A percentile compares a stretch with the other conserved stretches of the same genome.
Evolutionary conservation across 768 basidiomycete species (phyloP).

Genomic region (Boletales sp.): DNA sequence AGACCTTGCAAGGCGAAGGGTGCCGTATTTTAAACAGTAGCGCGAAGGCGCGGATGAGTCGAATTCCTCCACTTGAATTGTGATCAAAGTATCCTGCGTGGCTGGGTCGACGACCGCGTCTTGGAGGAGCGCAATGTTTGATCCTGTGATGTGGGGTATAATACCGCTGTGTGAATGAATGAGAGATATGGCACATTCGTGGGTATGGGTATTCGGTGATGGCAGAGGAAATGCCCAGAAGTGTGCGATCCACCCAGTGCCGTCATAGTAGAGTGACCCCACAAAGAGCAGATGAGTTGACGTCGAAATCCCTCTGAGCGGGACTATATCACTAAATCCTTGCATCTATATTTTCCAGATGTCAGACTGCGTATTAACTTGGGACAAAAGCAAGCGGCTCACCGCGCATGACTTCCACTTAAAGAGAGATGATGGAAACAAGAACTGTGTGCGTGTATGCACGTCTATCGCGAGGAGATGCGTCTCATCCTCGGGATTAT

Average conservation of each 20-base stretch:
- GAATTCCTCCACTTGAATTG: background rate
- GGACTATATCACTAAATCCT: background rate
- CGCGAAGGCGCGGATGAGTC: too few relatives aligned
- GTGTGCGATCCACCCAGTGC: slow-evolving; percentile 2
- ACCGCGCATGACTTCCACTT: slow-evolving; percentile 1
- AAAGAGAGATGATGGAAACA: background rate
- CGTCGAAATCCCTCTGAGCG: slow-evolving; percentile 9
- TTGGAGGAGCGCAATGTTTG: slow-evolving; percentile 3
- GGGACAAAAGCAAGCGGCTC: background rate
- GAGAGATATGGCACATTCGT: background rate
- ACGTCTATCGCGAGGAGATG: too few relatives aligned
- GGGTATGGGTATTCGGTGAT: background rate
- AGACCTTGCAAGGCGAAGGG: slow-evolving; percentile 1
- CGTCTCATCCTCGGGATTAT: too few relatives aligned
- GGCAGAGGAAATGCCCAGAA: slow-evolving; percentile 12
- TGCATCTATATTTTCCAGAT: background rate
- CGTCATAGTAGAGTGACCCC: background rate
- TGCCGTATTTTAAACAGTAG: slow-evolving; percentile 1
- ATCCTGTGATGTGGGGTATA: background rate
- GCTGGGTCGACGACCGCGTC: slow-evolving; percentile 6
- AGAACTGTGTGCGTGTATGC: too few relatives aligned
- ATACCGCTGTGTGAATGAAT: slow-evolving; percentile 8
- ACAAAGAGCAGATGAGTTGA: slow-evolving; percentile 18
- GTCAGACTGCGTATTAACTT: too few relatives aligned
- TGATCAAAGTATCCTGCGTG: slow-evolving; percentile 9